phyloP scores from a whole-genome alignment of 768 basidiomycete species.

The Sporobolomyces pararoseus region DNA sequence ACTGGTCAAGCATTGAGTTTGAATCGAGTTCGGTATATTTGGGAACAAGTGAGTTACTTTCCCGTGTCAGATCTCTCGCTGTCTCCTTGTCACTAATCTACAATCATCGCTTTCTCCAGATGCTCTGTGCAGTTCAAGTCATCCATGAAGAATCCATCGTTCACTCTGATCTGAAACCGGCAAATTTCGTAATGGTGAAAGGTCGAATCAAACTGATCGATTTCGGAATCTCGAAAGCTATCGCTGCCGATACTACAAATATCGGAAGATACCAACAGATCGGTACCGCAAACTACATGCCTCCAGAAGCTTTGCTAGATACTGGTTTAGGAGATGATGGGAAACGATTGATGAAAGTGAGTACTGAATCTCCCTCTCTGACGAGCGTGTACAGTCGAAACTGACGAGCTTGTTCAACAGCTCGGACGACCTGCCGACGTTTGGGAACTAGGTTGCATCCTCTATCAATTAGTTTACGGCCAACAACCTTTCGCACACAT shows the following conservation, averaged over 20 bases:
- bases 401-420: slow-evolving; percentile 45
- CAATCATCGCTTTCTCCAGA: slow-evolving; percentile 60
- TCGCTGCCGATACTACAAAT: slow-evolving; percentile 97
- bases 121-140: slow-evolving; percentile 96
- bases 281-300: slow-evolving; percentile 98
- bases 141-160: slow-evolving; percentile 99
- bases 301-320: slow-evolving; percentile 86
- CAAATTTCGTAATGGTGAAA: slow-evolving; percentile 93
- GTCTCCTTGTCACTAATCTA: too few species aligned
- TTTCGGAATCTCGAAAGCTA: slow-evolving; percentile 98
- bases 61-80: background rate
- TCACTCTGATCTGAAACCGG: slow-evolving; percentile 95
- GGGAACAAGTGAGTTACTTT: slow-evolving; percentile 73
- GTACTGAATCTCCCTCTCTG: too few species aligned
- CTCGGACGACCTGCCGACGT: slow-evolving; percentile 91
- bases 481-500: slow-evolving; percentile 85
- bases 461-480: slow-evolving; percentile 98
- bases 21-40: slow-evolving; percentile 91
- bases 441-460: slow-evolving; percentile 95
- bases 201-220: slow-evolving; percentile 96
- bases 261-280: slow-evolving; percentile 94
- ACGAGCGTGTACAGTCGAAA: too few species aligned
- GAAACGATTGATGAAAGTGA: slow-evolving; percentile 76
- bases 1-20: slow-evolving; percentile 79
- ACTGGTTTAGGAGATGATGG: slow-evolving; percentile 59